phyloP scores from a whole-genome alignment of 352 stramenopile genomes.

The Phytophthora pseudosyringae region DNA sequence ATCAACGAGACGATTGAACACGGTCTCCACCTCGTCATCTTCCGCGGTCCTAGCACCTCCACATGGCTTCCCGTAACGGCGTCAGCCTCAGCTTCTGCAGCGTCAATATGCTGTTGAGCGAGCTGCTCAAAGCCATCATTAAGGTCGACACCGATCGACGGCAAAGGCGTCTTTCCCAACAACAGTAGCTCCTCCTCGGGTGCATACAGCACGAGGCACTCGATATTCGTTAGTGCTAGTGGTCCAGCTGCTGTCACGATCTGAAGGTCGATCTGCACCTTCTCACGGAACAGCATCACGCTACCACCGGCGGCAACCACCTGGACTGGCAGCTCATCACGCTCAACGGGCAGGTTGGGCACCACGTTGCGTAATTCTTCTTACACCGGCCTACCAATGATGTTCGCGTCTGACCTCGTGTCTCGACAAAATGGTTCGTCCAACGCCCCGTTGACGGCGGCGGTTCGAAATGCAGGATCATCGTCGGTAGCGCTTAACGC shows the following conservation, averaged over 20 bases:
- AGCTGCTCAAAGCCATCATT: conserved; percentile 17
- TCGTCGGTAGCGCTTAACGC: conserved; percentile 3
- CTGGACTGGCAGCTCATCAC: conserved; percentile 1
- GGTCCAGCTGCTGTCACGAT: conserved; percentile 17
- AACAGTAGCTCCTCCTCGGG: conserved; percentile 12
- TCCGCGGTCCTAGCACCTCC: neutral
- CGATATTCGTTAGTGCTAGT: conserved; percentile 6
- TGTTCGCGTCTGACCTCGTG: conserved; percentile 14
- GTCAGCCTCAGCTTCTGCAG: conserved; percentile 8
- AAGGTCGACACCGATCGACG: conserved; percentile 17
- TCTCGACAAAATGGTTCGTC: conserved; percentile 1
- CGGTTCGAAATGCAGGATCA: neutral
- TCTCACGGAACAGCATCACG: conserved; percentile 11
- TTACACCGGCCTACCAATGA: conserved; percentile 1
- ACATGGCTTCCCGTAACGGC: conserved; percentile 5
- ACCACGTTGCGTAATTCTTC: neutral
- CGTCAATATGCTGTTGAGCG: conserved; percentile 8
- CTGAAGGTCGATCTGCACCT: conserved; percentile 5
- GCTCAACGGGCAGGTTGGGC: neutral
- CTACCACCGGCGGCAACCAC: conserved; percentile 2
- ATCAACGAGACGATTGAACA: conserved; percentile 7
- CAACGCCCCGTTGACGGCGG: conserved; percentile 3
- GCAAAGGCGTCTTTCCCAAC: neutral
- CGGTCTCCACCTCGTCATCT: neutral
- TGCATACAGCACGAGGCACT: conserved; percentile 14